A percentile compares a stretch with the other conserved stretches of the same genome.
Evolutionary conservation across 176 grass and related monocot species (phyloP).

Genomic region (Typha latifolia): DNA sequence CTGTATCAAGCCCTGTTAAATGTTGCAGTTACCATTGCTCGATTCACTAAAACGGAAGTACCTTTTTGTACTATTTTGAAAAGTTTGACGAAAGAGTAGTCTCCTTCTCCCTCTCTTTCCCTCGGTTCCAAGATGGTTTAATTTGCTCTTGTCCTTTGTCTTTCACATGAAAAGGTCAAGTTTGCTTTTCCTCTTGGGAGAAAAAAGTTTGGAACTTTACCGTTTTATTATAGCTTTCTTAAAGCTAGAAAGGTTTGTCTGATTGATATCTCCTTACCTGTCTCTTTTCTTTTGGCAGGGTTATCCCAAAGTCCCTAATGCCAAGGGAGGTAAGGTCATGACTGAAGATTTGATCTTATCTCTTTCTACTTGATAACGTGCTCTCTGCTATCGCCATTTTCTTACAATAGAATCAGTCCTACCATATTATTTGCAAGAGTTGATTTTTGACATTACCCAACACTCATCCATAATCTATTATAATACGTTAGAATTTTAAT

Average conservation of each 20-base stretch:
- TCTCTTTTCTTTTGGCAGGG: constrained; percentile 41
- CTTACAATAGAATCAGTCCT: too few species aligned
- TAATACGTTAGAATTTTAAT: too few species aligned
- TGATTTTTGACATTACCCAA: too few species aligned
- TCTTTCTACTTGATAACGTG: background rate
- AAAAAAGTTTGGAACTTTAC: too few species aligned
- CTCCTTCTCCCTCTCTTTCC: background rate
- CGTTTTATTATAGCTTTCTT: too few species aligned
- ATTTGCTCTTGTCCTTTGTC: background rate
- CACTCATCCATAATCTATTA: too few species aligned
- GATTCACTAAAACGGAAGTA: constrained; percentile 32
- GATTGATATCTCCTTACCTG: constrained; percentile 14
- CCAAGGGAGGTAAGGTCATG: constrained; percentile 63
- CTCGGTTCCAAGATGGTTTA: background rate
- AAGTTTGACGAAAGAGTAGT: constrained; percentile 4
- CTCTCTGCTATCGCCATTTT: background rate
- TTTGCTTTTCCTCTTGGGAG: background rate
- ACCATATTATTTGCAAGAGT: too few species aligned
- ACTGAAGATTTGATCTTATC: constrained; percentile 13
- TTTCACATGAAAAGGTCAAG: constrained; percentile 14
- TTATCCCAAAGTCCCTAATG: constrained; percentile 77
- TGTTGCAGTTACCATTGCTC: constrained; percentile 26
- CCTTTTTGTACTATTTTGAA: constrained; percentile 23
- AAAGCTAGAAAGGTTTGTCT: too few species aligned
- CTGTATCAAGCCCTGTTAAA: constrained; percentile 10